A percentile compares a stretch with the other conserved stretches of the same genome.
Conservation (phyloP, 176 grass and related monocot genomes). For the Aegilops longissima region DNA sequence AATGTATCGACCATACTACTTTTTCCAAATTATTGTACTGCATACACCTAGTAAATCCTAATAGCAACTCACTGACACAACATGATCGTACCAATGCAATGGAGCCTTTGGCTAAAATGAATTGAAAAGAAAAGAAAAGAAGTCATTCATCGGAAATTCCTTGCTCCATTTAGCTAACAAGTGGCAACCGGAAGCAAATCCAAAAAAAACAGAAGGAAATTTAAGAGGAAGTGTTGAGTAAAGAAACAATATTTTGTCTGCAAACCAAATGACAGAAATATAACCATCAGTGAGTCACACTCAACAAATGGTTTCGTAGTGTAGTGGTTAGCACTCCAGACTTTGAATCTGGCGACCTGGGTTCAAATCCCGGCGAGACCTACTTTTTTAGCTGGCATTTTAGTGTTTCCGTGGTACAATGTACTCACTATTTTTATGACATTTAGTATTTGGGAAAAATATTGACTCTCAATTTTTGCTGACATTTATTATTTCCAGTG, state of each 20-base stretch:
- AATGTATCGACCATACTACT: not conserved
- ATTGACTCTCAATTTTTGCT: too few relatives aligned
- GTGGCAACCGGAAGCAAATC: not conserved
- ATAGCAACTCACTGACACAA: not conserved
- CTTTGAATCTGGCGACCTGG: constrained; percentile 99
- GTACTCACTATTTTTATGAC: too few relatives aligned
- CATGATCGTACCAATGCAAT: not conserved
- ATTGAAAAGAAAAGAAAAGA: not conserved
- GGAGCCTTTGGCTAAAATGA: not conserved
- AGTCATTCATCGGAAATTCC: not conserved
- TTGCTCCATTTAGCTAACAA: not conserved
- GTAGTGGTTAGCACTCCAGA: constrained; percentile 99
- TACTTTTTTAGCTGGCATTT: not conserved
- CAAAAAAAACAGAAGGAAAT: too few relatives aligned
- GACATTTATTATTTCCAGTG: too few relatives aligned
- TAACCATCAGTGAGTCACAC: not conserved
- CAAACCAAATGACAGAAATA: not conserved
- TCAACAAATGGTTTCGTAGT: constrained; percentile 30
- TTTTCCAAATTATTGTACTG: not conserved
- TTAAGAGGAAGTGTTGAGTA: not conserved
- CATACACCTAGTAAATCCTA: not conserved
- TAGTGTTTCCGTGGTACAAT: not conserved
- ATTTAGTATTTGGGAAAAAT: too few relatives aligned
- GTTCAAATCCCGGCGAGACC: constrained; percentile 87
- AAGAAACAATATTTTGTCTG: not conserved